Conservation (phyloP, 148 eudicot species). For the Diospyros kaki region DNA sequence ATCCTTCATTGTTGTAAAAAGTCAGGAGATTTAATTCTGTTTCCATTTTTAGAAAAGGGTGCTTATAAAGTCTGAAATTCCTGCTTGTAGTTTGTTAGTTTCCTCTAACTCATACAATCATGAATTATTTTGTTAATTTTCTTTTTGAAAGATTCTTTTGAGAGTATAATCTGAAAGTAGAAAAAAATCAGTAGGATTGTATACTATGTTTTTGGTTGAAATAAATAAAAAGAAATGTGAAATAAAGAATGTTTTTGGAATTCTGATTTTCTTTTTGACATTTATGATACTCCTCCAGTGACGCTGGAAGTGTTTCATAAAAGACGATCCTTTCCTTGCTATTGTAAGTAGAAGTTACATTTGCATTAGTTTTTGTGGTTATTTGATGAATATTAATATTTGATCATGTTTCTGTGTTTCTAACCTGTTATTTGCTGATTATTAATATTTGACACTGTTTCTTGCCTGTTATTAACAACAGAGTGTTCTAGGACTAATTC, state of each 20-base stretch:
- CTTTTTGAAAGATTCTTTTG: background rate
- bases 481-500: slow-evolving; percentile 32
- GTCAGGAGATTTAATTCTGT: background rate
- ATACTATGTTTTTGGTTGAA: background rate
- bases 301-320: too few relatives aligned
- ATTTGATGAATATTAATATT: too few relatives aligned
- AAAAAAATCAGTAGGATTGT: too few relatives aligned
- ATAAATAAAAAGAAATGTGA: background rate
- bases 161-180: background rate
- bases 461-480: slow-evolving; percentile 5
- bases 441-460: background rate
- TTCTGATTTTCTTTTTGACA: too few relatives aligned
- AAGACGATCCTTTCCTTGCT: too few relatives aligned
- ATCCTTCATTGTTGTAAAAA: too few relatives aligned
- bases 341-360: too few relatives aligned
- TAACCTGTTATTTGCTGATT: too few relatives aligned
- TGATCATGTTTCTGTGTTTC: too few relatives aligned
- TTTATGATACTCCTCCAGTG: too few relatives aligned
- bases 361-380: too few relatives aligned
- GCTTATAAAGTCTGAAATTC: background rate
- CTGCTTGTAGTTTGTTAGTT: background rate
- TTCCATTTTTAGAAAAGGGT: background rate
- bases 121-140: background rate
- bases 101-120: background rate
- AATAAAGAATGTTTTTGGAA: too few relatives aligned